phyloP scores from a whole-genome alignment of 139 green algal species.

The Asterochloris sp. region DNA sequence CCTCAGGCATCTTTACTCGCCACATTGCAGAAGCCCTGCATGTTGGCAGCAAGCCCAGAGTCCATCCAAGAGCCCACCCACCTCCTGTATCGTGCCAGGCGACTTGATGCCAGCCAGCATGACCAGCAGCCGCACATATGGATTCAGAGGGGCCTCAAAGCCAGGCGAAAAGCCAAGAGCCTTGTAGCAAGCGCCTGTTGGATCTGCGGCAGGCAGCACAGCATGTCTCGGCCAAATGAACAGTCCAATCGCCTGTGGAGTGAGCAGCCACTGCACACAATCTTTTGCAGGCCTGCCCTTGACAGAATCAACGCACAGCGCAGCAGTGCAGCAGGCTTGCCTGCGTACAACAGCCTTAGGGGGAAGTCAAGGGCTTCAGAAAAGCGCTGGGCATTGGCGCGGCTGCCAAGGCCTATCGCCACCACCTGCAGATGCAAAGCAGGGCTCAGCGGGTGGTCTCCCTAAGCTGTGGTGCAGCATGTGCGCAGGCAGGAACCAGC shows the following conservation, averaged over 20 bases:
- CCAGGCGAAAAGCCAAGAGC: conserved; percentile 53
- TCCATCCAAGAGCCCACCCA: conserved; percentile 2
- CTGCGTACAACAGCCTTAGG: conserved; percentile 49
- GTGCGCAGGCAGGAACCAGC: neutral
- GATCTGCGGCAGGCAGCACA: conserved; percentile 55
- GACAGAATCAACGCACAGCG: too few species aligned
- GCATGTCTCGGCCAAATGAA: neutral
- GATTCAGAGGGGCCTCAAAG: conserved; percentile 45
- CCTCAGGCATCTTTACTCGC: too few species aligned
- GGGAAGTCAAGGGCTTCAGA: conserved; percentile 53
- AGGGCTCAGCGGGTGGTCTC: neutral
- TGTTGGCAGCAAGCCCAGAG: too few species aligned
- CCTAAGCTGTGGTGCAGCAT: neutral
- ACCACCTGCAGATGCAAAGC: conserved; percentile 28
- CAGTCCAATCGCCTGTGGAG: too few species aligned
- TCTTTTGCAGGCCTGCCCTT: too few species aligned
- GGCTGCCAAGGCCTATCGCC: conserved; percentile 48
- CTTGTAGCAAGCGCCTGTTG: conserved; percentile 44
- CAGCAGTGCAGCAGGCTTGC: conserved; percentile 1
- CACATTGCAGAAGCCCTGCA: too few species aligned
- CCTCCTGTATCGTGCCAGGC: conserved; percentile 71
- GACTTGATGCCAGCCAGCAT: conserved; percentile 78
- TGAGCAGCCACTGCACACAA: too few species aligned
- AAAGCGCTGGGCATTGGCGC: conserved; percentile 47
- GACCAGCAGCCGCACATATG: conserved; percentile 73